Base-by-base conservation (phyloP, 148 eudicot genomes). In the Silene uniflora region DNA sequence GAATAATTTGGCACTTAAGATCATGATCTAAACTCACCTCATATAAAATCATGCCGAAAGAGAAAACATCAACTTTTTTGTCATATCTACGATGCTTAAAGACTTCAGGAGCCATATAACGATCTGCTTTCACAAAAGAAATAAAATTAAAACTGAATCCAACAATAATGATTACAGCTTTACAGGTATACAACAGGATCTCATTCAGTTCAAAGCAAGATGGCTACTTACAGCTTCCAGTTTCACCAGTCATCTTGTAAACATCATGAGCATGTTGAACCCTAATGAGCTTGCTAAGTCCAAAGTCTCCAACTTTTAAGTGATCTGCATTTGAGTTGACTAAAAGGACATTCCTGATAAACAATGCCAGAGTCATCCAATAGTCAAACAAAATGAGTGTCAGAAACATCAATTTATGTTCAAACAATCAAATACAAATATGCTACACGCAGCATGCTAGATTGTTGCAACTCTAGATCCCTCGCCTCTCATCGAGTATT, bases 81-180 rank as follows among this genome's bases (percentile, higher is more conserved):
- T 95, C 98, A 85, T 95, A 95, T 78, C 89, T 95, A 75, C 90
- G 82, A 81, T 95, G 98, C 84, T 84, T 92, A 84, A 95, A 92
- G 39, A 95, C 98, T 88, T 95, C 98, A 74, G 98, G 98, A 67
- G 98, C 98, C 98, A 95, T 95, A 74, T 95, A 95, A 22, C 98
- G 91, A 74, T 95, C 98, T 94, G 83, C 67, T 69, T 66, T 77
- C 72, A 79, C 24, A 19, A 23, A 69, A 7, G 6, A 13, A 52
- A 52, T 13, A 76, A 85, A 81, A 66, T 19, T 71, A 11, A 49
- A 12, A 13, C 12, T 49, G 52, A 7, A 44, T 72, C 21, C 3
- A 66, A 12, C 24, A 66, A 17, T 16, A 29, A 76, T 64, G 39
- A 77, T 60, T 23, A n/a, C n/a, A n/a, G n/a, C n/a, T n/a, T n/a